Base-by-base conservation (phyloP, 2,329 filamentous ascomycete species). In the Torrubiella hemipterigena region DNA sequence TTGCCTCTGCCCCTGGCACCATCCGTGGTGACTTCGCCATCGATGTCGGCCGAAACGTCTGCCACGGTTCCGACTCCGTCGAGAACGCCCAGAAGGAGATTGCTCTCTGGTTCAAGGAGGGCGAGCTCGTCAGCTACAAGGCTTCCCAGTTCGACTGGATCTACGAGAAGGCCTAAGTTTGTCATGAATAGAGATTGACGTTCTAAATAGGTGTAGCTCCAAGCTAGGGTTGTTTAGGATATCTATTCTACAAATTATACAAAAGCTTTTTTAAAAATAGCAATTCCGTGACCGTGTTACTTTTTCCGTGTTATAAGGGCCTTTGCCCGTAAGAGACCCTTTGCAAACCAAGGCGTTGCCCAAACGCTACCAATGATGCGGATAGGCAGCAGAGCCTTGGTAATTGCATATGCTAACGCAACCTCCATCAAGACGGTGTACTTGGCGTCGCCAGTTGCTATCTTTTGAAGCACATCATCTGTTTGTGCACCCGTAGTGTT, bases 31-130 rank as follows among this genome's bases (percentile, higher is more conserved):
- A 89, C 72, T 86, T 62, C 62, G 81, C 82, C 62, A 82, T 89
- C 51, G 76, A 65, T 38, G 58, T 63, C 58, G 91, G 91, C 68
- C 85, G 89, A 64, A 98, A 98, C 74, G 86, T 96, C 69, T 96
- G 89, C 83, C 91, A 98, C 79, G 91, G 91, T 61, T 95, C 86
- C 65, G 91, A 98, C 76, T 78, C 73, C 59, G 89, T 98, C 65
- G 91, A 98, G 78, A 94, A 77, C 71, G 91, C 91, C 67, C 77
- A 96, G 81, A 95, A 96, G 83, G 91, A 98, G 75, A 98, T 98
- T 59, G 81, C 80, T 54, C 79, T 96, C 59, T 98, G 91, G 91
- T 98, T 98, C 82, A 78, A 81, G 66, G 69, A 82, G 48, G 77
- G 76, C 49, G 91, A 96, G 65, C 59, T 94, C 55, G 65, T 85